Conservation (phyloP, 805 yeast species). For the Wickerhamomyces bisporus region DNA sequence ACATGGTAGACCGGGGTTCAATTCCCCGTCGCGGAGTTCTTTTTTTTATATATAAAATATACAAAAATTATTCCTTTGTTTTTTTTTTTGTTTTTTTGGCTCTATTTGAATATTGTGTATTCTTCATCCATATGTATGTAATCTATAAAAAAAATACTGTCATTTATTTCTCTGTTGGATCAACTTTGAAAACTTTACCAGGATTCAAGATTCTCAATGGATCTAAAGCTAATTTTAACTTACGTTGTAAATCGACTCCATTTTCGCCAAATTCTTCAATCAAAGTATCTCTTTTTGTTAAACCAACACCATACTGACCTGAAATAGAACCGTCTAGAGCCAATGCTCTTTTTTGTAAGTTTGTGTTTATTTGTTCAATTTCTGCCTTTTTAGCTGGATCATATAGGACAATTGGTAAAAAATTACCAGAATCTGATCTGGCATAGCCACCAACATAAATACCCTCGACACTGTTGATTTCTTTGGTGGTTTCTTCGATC, state of each 20-base stretch:
- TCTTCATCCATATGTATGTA: too few relatives aligned
- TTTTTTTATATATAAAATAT: too few relatives aligned
- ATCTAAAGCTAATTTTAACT: conserved; percentile 62
- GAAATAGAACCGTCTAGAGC: conserved; percentile 72
- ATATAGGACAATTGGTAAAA: conserved; percentile 60
- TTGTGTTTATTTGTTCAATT: conserved; percentile 44
- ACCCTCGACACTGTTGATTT: conserved; percentile 45
- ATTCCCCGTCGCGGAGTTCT: conserved; percentile 1
- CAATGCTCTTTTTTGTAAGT: conserved; percentile 59
- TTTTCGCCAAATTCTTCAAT: conserved; percentile 58
- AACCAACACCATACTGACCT: conserved; percentile 81
- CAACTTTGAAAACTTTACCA: conserved; percentile 65
- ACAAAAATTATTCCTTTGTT: too few relatives aligned
- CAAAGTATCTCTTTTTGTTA: conserved; percentile 58
- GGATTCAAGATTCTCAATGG: conserved; percentile 70
- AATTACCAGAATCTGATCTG: conserved; percentile 78
- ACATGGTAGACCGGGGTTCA: too few relatives aligned
- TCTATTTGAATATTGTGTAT: too few relatives aligned
- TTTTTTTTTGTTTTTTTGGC: too few relatives aligned
- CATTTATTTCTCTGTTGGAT: conserved; percentile 32
- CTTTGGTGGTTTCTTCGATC: conserved; percentile 54
- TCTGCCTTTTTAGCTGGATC: conserved; percentile 40
- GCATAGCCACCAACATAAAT: conserved; percentile 58
- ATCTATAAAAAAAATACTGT: too few relatives aligned
- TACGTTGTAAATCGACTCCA: conserved; percentile 64